phyloP scores from a whole-genome alignment of 2,329 filamentous ascomycete species.

The Ophiostoma australiae region DNA sequence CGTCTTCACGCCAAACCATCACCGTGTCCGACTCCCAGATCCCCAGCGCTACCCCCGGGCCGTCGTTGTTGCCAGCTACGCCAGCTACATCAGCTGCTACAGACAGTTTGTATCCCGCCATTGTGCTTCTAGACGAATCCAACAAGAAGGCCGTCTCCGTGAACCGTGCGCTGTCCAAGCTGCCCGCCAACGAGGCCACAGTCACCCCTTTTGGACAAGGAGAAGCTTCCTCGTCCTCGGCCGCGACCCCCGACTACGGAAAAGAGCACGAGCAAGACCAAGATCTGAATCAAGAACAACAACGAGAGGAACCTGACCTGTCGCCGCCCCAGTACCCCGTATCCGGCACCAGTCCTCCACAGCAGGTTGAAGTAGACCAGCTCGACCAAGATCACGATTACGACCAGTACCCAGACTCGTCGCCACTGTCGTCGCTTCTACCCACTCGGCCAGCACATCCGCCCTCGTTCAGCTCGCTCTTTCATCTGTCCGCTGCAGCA shows the following conservation, averaged over 20 bases:
- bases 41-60: constrained; percentile 19
- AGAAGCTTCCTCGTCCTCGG: constrained; percentile 6
- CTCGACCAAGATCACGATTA: not conserved
- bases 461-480: constrained; percentile 59
- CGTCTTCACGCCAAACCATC: constrained; percentile 16
- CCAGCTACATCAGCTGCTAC: constrained; percentile 5
- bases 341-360: not conserved
- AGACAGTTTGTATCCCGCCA: not conserved
- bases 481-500: constrained; percentile 42
- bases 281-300: not conserved
- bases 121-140: constrained; percentile 6
- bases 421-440: constrained; percentile 8
- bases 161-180: not conserved
- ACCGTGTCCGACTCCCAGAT: constrained; percentile 26
- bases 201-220: not conserved
- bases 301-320: not conserved
- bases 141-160: not conserved
- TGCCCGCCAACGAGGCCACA: constrained; percentile 8
- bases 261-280: not conserved
- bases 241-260: constrained; percentile 1
- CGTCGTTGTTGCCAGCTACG: constrained; percentile 19
- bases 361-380: not conserved
- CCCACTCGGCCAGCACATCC: constrained; percentile 34
- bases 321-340: constrained; percentile 17
- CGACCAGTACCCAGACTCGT: constrained; percentile 7